Conservation (phyloP, 352 stramenopile species). For the Pythium phragmitis region DNA sequence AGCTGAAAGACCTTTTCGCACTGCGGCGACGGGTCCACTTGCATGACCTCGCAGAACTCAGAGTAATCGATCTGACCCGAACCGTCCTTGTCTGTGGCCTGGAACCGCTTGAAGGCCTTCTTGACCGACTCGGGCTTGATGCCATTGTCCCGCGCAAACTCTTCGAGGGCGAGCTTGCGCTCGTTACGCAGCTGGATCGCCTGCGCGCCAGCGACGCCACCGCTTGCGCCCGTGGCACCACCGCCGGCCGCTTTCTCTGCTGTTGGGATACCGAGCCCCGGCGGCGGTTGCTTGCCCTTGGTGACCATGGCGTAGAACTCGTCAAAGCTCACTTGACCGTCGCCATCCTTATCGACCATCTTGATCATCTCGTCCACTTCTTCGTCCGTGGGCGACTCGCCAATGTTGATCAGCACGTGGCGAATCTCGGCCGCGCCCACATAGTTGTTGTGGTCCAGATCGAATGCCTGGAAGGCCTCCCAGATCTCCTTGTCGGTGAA, state of each 20-base stretch:
- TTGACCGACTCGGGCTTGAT: slow-evolving; percentile 96
- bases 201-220: slow-evolving; percentile 43
- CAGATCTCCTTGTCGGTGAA: slow-evolving; percentile 97
- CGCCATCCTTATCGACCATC: slow-evolving; percentile 94
- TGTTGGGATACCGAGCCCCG: slow-evolving; percentile 64
- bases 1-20: slow-evolving; percentile 93
- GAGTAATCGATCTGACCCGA: slow-evolving; percentile 96
- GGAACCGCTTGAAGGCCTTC: slow-evolving; percentile 96
- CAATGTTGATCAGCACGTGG: slow-evolving; percentile 95
- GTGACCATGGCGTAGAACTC: slow-evolving; percentile 97
- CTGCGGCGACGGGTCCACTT: slow-evolving; percentile 90
- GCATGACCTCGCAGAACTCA: slow-evolving; percentile 96
- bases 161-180: slow-evolving; percentile 88
- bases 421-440: slow-evolving; percentile 93
- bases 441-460: slow-evolving; percentile 96
- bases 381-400: slow-evolving; percentile 93
- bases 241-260: slow-evolving; percentile 34
- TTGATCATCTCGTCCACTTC: slow-evolving; percentile 97
- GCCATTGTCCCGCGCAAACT: slow-evolving; percentile 94
- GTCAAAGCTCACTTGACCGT: slow-evolving; percentile 94
- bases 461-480: slow-evolving; percentile 93
- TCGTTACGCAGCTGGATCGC: slow-evolving; percentile 93
- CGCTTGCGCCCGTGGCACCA: slow-evolving; percentile 27
- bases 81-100: slow-evolving; percentile 93
- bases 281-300: slow-evolving; percentile 89